These are phyloP conservation scores for Elongisporangium prolatum DNA, from an alignment of 352 stramenopile species.

Conservation along the genomic window DNA sequence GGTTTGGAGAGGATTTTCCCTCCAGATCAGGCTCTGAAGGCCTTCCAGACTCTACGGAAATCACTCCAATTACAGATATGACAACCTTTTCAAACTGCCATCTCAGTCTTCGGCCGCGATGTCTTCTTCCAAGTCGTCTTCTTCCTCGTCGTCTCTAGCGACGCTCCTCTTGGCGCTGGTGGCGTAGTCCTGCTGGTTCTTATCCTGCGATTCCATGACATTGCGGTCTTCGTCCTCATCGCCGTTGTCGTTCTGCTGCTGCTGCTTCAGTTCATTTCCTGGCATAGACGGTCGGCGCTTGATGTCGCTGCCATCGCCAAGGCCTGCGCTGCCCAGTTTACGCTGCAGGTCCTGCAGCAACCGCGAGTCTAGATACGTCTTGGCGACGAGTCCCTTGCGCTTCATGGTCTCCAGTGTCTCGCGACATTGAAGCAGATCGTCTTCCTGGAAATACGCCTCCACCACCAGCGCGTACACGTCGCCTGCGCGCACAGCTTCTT, in stretches of 20 bases:
- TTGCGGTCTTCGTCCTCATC: conserved; percentile 14
- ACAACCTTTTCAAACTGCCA: too few relatives aligned
- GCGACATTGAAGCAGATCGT: conserved; percentile 59
- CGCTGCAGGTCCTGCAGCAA: conserved; percentile 69
- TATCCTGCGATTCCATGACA: conserved; percentile 21
- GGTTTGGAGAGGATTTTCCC: too few relatives aligned
- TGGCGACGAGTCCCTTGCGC: conserved; percentile 44
- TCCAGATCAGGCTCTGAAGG: too few relatives aligned
- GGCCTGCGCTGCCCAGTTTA: conserved; percentile 26
- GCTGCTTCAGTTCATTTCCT: conserved; percentile 27
- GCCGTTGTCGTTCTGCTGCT: conserved; percentile 8
- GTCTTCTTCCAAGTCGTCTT: conserved; percentile 79
- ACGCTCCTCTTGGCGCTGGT: conserved; percentile 1
- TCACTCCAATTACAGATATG: too few relatives aligned
- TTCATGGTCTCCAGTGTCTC: conserved; percentile 83
- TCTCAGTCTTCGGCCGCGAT: conserved; percentile 64
- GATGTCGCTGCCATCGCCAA: conserved; percentile 16
- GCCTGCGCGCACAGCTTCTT: conserved; percentile 83
- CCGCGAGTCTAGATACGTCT: conserved; percentile 68
- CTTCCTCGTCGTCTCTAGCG: conserved; percentile 30
- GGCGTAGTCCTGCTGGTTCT: conserved; percentile 14
- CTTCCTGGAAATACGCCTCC: conserved; percentile 67
- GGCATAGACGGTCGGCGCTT: conserved; percentile 10
- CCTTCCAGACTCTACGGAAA: too few relatives aligned
- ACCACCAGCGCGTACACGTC: conserved; percentile 88